These are phyloP conservation scores for Epichloe bromicola DNA, from an alignment of 2,329 filamentous ascomycete genomes.

Conservation along the genomic window DNA sequence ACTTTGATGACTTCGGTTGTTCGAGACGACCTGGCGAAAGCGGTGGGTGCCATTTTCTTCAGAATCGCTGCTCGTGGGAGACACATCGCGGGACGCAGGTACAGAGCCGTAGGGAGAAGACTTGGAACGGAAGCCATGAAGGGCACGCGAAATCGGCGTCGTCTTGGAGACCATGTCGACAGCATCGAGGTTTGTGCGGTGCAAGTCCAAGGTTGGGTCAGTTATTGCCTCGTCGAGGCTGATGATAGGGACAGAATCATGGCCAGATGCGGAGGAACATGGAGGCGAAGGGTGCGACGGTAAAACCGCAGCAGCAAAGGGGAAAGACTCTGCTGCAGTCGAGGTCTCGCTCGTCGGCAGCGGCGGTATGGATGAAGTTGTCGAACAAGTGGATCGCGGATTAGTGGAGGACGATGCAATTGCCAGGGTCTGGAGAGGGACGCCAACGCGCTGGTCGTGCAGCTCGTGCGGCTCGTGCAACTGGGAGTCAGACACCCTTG, in stretches of 20 bases:
- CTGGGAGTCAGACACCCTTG: constrained; percentile 16
- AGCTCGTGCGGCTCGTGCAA: constrained; percentile 9
- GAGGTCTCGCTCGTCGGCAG: constrained; percentile 7
- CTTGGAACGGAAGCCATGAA: constrained; percentile 14
- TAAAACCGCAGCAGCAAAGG: background rate
- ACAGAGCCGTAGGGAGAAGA: constrained; percentile 27
- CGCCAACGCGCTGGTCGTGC: constrained; percentile 6
- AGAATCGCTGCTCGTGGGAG: constrained; percentile 22
- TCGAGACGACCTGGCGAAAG: constrained; percentile 22
- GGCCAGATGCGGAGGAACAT: constrained; percentile 8
- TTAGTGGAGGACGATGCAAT: constrained; percentile 11
- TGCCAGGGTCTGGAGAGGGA: constrained; percentile 20
- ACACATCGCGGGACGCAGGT: constrained; percentile 21
- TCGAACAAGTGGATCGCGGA: constrained; percentile 14
- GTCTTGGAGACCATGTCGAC: constrained; percentile 23
- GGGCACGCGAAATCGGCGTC: constrained; percentile 23
- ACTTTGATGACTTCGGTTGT: constrained; percentile 15
- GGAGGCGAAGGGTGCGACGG: constrained; percentile 2
- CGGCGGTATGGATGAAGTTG: constrained; percentile 7
- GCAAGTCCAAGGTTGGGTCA: constrained; percentile 6
- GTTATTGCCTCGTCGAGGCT: constrained; percentile 17
- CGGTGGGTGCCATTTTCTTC: constrained; percentile 18
- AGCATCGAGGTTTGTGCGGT: constrained; percentile 2
- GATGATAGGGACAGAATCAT: constrained; percentile 9
- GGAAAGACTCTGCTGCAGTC: background rate